Conservation (phyloP, 352 stramenopile genomes). For the Thraustotheca clavata region DNA sequence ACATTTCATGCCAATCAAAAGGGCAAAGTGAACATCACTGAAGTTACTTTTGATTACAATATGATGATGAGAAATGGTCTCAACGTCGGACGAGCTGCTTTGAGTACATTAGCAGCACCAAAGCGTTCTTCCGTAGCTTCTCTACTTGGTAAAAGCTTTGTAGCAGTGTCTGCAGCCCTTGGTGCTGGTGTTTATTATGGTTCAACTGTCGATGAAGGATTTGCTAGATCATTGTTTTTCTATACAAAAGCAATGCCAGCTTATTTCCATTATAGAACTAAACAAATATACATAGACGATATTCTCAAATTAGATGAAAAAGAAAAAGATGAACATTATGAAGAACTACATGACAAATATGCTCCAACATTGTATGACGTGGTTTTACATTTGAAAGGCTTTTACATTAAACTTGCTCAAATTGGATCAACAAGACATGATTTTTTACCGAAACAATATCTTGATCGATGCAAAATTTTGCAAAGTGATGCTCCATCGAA, state of each 20-base stretch:
- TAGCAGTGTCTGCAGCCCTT: neutral
- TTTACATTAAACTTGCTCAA: conserved; percentile 84
- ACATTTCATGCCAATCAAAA: too few relatives aligned
- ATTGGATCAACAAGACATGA: conserved; percentile 71
- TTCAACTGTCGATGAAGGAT: conserved; percentile 64
- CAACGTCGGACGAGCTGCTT: neutral
- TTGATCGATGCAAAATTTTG: conserved; percentile 58
- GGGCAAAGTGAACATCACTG: too few relatives aligned
- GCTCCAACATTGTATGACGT: conserved; percentile 73
- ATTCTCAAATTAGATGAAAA: conserved; percentile 29
- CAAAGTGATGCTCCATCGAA: conserved; percentile 77
- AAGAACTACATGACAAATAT: conserved; percentile 66
- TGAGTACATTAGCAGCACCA: neutral
- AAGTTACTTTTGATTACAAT: too few relatives aligned
- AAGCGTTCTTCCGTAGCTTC: neutral
- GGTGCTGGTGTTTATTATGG: conserved; percentile 45
- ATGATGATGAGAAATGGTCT: too few relatives aligned
- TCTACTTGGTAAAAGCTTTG: neutral
- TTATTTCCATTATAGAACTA: conserved; percentile 72
- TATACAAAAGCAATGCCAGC: conserved; percentile 83
- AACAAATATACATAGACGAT: conserved; percentile 67
- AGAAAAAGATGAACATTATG: conserved; percentile 61
- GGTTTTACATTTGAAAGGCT: conserved; percentile 74
- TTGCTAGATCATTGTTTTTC: conserved; percentile 73
- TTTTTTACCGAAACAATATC: conserved; percentile 72